Percentiles rank a stretch among this genome's conserved stretches.
phyloP scores from a whole-genome alignment of 1,284 basidiomycete genomes.

The Heterobasidion irregulare region DNA sequence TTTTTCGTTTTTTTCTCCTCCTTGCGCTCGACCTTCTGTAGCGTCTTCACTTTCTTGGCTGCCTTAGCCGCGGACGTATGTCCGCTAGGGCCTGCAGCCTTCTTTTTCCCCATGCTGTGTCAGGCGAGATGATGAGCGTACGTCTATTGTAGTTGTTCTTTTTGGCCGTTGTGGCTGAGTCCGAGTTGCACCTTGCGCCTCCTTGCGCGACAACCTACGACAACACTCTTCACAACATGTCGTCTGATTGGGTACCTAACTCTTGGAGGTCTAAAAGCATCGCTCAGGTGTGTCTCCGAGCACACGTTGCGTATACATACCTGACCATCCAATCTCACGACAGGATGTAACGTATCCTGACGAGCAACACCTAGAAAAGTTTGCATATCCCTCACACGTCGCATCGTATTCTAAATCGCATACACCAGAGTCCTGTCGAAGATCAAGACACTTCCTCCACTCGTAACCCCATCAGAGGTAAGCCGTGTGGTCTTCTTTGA shows the following conservation, averaged over 20 bases:
- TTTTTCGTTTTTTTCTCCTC: constrained; percentile 56
- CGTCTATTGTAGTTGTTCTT: too few species aligned
- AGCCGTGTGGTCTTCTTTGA: constrained; percentile 8
- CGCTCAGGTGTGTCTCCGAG: constrained; percentile 5
- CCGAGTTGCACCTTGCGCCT: too few species aligned
- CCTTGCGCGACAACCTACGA: too few species aligned
- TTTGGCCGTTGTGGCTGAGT: too few species aligned
- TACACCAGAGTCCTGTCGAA: constrained; percentile 62
- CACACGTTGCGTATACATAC: not conserved
- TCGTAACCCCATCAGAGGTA: constrained; percentile 87
- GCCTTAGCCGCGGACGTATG: too few species aligned
- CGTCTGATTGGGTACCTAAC: constrained; percentile 5
- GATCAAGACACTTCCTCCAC: constrained; percentile 70
- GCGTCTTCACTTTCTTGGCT: constrained; percentile 61
- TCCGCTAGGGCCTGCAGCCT: too few species aligned
- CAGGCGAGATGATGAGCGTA: too few species aligned
- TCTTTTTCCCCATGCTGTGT: too few species aligned
- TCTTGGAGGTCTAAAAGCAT: constrained; percentile 11
- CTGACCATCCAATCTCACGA: not conserved
- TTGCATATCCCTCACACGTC: not conserved
- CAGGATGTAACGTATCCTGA: constrained; percentile 8
- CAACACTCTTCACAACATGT: not conserved
- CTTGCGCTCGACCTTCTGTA: constrained; percentile 62
- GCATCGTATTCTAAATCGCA: not conserved
- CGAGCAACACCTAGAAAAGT: constrained; percentile 8